Evolutionary conservation across 2,329 filamentous ascomycete genomes (phyloP).

Genomic region (Biscogniauxia mediterranea): DNA sequence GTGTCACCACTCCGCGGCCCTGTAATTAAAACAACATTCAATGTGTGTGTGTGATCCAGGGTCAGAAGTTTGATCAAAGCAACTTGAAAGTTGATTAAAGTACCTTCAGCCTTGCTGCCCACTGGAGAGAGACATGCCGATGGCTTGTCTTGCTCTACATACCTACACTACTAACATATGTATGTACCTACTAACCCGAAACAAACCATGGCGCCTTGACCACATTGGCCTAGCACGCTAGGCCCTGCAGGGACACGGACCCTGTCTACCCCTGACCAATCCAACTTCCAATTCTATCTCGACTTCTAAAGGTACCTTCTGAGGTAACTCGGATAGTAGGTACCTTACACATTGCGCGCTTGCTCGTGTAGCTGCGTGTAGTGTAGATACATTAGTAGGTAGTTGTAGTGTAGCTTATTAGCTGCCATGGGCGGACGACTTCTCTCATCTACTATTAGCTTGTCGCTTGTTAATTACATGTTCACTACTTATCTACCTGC

Average conservation of each 20-base stretch:
- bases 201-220: not conserved
- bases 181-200: not conserved
- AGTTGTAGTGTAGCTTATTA: no score
- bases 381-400: no score
- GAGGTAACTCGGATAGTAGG: no score
- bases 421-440: not conserved
- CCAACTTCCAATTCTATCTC: not conserved
- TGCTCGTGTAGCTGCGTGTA: not conserved
- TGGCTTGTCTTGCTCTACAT: not conserved
- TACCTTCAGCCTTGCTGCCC: not conserved
- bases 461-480: not conserved
- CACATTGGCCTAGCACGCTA: not conserved
- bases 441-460: no score
- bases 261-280: not conserved
- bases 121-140: not conserved
- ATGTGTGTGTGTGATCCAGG: not conserved
- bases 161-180: no score
- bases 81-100: not conserved
- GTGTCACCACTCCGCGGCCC: not conserved
- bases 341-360: not conserved
- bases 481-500: no score
- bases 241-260: not conserved
- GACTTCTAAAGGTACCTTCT: not conserved
- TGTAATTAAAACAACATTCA: not conserved
- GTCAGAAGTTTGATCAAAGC: no score